Evolutionary conservation across 371 early-diverging fungal genomes (phyloP).

Genomic region (Apophysomyces elegans): DNA sequence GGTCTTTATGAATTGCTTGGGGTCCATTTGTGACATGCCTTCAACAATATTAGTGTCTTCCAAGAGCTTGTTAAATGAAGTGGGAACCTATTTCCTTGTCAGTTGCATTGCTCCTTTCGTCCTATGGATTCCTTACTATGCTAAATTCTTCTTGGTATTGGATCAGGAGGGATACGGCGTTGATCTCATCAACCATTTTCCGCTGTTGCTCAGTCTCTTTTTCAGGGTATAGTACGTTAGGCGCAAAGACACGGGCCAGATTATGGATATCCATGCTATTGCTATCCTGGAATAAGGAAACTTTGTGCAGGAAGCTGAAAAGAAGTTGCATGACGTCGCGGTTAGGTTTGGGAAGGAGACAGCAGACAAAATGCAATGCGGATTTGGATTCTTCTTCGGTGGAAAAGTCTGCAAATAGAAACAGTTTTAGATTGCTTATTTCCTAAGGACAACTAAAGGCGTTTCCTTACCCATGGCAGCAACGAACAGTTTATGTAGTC

Average conservation of each 20-base stretch:
- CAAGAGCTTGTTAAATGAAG: neutral
- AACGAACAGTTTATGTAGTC: slow-evolving; percentile 81
- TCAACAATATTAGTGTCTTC: neutral
- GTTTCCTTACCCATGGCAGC: slow-evolving; percentile 59
- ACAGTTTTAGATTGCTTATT: neutral
- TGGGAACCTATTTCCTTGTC: neutral
- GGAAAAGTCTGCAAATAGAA: slow-evolving; percentile 31
- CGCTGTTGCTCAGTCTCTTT: slow-evolving; percentile 45
- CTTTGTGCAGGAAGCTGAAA: slow-evolving; percentile 80
- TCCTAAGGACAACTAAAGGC: neutral
- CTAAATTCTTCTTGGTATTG: slow-evolving; percentile 72
- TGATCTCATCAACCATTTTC: slow-evolving; percentile 69
- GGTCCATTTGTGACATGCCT: neutral
- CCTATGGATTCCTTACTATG: slow-evolving; percentile 40
- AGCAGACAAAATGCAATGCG: slow-evolving; percentile 75
- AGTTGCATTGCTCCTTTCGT: no score
- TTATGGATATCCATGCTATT: slow-evolving; percentile 92
- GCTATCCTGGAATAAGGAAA: slow-evolving; percentile 70
- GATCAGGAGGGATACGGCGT: slow-evolving; percentile 73
- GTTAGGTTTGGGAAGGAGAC: slow-evolving; percentile 88
- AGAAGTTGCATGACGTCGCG: slow-evolving; percentile 87
- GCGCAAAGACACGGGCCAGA: slow-evolving; percentile 89
- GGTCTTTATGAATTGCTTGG: neutral
- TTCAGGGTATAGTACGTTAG: slow-evolving; percentile 89
- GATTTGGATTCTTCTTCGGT: slow-evolving; percentile 47